Conservation (phyloP, 495 filamentous ascomycete species). For the Penicillium paradoxum region DNA sequence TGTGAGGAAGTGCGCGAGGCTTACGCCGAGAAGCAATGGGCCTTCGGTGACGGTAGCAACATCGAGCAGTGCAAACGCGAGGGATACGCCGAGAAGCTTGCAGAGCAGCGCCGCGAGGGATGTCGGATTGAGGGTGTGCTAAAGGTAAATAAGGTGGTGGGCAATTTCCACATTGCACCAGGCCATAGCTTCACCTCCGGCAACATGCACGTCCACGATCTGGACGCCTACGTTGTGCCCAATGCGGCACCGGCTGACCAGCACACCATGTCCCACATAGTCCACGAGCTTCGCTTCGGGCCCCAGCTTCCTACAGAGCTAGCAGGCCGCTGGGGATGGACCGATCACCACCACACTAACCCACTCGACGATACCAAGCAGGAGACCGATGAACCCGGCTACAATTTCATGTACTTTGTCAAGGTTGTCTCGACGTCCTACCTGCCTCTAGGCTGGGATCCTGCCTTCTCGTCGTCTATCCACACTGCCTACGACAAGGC, state of each 20-base stretch:
- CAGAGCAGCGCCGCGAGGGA: constrained; percentile 82
- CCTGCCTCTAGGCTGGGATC: constrained; percentile 79
- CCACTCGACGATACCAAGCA: constrained; percentile 83
- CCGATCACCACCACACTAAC: constrained; percentile 86
- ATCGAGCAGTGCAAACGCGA: constrained; percentile 96
- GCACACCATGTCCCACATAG: constrained; percentile 86
- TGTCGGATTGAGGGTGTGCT: constrained; percentile 92
- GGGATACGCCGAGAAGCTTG: constrained; percentile 81
- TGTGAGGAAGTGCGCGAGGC: constrained; percentile 95
- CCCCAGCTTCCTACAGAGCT: constrained; percentile 79
- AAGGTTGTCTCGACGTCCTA: constrained; percentile 97
- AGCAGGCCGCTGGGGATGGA: constrained; percentile 67
- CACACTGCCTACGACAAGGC: constrained; percentile 49
- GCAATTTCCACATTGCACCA: constrained; percentile 98
- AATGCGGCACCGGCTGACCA: constrained; percentile 44
- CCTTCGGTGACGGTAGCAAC: constrained; percentile 83
- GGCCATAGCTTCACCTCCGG: constrained; percentile 89
- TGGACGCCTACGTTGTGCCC: constrained; percentile 83
- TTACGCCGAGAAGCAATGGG: constrained; percentile 84
- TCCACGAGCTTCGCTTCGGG: constrained; percentile 89
- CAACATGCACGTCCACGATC: constrained; percentile 95
- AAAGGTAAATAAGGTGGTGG: constrained; percentile 95
- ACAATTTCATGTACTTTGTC: constrained; percentile 98
- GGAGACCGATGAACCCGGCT: constrained; percentile 71
- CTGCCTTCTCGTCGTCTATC: constrained; percentile 37